Conservation (phyloP, 495 filamentous ascomycete genomes). For the Rostrohypoxylon terebratum region DNA sequence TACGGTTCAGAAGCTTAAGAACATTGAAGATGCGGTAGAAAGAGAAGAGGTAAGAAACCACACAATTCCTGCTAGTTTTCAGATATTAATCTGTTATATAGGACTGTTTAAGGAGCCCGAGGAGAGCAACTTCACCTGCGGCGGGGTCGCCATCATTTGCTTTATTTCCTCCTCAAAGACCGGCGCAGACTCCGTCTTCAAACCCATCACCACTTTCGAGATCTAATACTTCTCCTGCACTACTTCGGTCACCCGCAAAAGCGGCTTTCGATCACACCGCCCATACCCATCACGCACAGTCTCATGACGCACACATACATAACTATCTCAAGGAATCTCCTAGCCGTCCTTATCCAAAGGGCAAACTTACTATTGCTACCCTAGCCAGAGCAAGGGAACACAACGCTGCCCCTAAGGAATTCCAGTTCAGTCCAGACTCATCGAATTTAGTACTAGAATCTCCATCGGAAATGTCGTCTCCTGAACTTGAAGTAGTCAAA, state of each 20-base stretch:
- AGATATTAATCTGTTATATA: slow-evolving; percentile 22
- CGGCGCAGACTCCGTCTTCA: slow-evolving; percentile 46
- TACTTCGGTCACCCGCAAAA: slow-evolving; percentile 58
- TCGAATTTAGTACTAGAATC: slow-evolving; percentile 63
- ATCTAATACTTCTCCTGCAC: slow-evolving; percentile 70
- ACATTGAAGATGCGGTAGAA: slow-evolving; percentile 58
- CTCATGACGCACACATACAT: slow-evolving; percentile 7
- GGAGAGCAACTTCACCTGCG: slow-evolving; percentile 70
- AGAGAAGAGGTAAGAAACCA: slow-evolving; percentile 48
- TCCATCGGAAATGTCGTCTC: slow-evolving; percentile 49
- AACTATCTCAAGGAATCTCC: slow-evolving; percentile 19
- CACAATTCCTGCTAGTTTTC: neutral
- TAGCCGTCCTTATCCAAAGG: slow-evolving; percentile 31
- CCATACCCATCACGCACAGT: slow-evolving; percentile 7
- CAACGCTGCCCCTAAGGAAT: slow-evolving; percentile 21
- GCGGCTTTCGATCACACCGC: slow-evolving; percentile 45
- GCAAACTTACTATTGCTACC: slow-evolving; percentile 43
- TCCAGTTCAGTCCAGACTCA: slow-evolving; percentile 56
- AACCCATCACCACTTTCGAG: slow-evolving; percentile 61
- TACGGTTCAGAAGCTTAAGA: slow-evolving; percentile 72
- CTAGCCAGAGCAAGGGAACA: slow-evolving; percentile 36
- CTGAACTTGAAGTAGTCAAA: slow-evolving; percentile 42
- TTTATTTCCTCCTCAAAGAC: slow-evolving; percentile 66
- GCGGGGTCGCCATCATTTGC: slow-evolving; percentile 69
- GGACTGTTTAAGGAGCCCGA: slow-evolving; percentile 56